Base-by-base conservation (phyloP, 495 filamentous ascomycete genomes). In the Aspergillus wentii region DNA sequence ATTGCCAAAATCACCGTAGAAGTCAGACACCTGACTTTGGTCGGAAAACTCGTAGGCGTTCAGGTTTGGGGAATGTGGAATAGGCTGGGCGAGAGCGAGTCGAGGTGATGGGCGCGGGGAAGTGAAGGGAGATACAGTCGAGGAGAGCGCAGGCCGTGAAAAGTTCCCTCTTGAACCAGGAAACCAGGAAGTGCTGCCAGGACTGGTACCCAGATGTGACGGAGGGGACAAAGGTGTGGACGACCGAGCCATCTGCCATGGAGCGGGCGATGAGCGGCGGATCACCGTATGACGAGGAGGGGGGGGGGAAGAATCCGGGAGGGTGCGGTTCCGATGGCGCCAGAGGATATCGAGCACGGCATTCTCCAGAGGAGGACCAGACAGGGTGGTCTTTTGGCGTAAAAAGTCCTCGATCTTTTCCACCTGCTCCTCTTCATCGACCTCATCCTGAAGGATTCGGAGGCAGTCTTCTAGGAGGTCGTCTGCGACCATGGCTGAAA, bases 71-170 rank as follows among this genome's bases (percentile, higher is more conserved):
- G 89, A 96, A 54, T 97, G 90, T 4, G 94, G 92, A 41, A 99
- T 94, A n/a, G 94, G 94, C 29, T 82, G 86, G 1, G 90, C 85
- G 51, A 95, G 85, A 18, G 88, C 87, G 26, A 96, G 81, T 38
- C 94, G 79, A 21, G 94, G 94, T 8, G 94, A 97, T 10, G 94
- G 88, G 30, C 90, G 82, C 19, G 94, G 94, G 7, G 92, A 97
- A 35, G 83, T 85, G 55, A 99, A 99, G 2, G 94, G 94, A 14
- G 91, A 96, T 17, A 54, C 68, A 9, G 68, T 71, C 11, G 66
- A 68, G 30, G 68, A 71, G 20, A 62, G 52, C 15, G 68, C 62
- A 17, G 73, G 73, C 47, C 89, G 78, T 38, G 75, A 74, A 48
- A 94, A 84, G 40, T 71, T 76, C 38, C 81, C 80, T 27, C 85